Percentiles rank a stretch among this genome's conserved stretches.
Evolutionary conservation across 345 rosid species (phyloP).

Genomic region (Pugionium dolabratum): DNA sequence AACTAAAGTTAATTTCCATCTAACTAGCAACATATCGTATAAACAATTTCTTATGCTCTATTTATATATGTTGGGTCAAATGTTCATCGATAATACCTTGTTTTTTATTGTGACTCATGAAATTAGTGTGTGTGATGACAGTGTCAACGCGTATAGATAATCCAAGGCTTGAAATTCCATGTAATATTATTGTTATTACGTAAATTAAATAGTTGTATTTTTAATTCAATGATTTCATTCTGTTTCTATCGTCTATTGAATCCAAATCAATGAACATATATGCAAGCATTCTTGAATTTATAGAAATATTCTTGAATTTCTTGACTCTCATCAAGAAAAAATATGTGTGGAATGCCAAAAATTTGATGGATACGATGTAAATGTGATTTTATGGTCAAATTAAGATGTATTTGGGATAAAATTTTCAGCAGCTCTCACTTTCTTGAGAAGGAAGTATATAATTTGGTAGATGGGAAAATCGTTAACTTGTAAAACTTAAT

Average conservation of each 20-base stretch:
- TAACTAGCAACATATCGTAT: conserved; percentile 18
- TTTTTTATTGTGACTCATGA: too few relatives aligned
- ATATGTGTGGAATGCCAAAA: background rate
- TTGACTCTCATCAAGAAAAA: too few relatives aligned
- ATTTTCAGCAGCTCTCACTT: conserved; percentile 8
- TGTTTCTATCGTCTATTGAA: background rate
- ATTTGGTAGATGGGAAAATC: conserved; percentile 39
- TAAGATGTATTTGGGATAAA: conserved; percentile 3
- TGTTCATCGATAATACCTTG: too few relatives aligned
- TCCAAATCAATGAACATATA: background rate
- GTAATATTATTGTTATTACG: conserved; percentile 7
- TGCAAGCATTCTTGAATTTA: background rate
- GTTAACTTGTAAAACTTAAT: conserved; percentile 20
- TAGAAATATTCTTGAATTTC: background rate
- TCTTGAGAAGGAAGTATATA: conserved; percentile 31
- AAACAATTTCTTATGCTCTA: background rate
- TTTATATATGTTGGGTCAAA: too few relatives aligned
- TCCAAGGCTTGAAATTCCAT: background rate
- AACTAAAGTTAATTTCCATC: conserved; percentile 14
- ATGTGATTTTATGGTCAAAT: conserved; percentile 11
- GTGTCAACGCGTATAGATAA: conserved; percentile 24
- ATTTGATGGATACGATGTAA: background rate
- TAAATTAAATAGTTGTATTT: background rate
- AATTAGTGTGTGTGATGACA: too few relatives aligned
- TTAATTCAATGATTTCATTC: background rate